Evolutionary conservation across 148 eudicot genomes (phyloP), one percentile per base, ranked within the genome.

Genomic region (Hydrangea macrophylla): DNA sequence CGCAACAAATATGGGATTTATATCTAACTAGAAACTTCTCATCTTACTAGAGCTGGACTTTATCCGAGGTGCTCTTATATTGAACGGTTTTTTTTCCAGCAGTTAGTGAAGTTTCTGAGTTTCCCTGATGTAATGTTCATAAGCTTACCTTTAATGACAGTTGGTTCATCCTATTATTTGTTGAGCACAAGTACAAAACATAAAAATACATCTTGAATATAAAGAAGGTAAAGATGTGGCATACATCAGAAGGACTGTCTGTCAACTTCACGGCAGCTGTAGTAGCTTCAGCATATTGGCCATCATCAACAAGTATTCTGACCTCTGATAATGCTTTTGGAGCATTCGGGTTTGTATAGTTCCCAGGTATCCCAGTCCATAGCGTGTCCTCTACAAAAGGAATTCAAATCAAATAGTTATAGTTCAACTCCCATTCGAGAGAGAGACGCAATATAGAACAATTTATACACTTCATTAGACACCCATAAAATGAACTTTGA

Each of bases 321-420:
- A 89, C 95, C 71, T 76, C 68, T 17, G 76, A 57, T 58, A 89
- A 59, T 28, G 76, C 82, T 67, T 73, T 75, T 7, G 82, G 85
- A 57, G 83, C 84, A 54, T 76, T 62, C 15, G 85, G 85, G 72
- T 92, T 75, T 0, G 87, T 81, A 66, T 92, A 88, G 71, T 85
- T 73, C 22, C 88, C 87, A 11, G 92, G 97, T 64, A 55, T 70
- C 60, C 95, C 95, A 11, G 92, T 92, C 97, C 97, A 92, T 62
- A 92, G 90, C 7, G 96, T 92, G 73, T 92, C 95, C 82, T 92
- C 97, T 92, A 68, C 61, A 55, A 55, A 44, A 71, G 44, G 36
- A 68, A 69, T 51, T 64, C 18, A 35, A 33, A 62, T 23, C 27
- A 17, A 15, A 11, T 20, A 17, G 6, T 7, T 48, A 24, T 55